A percentile compares a stretch with the other conserved stretches of the same genome.
Evolutionary conservation across 2,329 filamentous ascomycete species (phyloP).

Genomic region (Aaosphaeria pasadenensis): DNA sequence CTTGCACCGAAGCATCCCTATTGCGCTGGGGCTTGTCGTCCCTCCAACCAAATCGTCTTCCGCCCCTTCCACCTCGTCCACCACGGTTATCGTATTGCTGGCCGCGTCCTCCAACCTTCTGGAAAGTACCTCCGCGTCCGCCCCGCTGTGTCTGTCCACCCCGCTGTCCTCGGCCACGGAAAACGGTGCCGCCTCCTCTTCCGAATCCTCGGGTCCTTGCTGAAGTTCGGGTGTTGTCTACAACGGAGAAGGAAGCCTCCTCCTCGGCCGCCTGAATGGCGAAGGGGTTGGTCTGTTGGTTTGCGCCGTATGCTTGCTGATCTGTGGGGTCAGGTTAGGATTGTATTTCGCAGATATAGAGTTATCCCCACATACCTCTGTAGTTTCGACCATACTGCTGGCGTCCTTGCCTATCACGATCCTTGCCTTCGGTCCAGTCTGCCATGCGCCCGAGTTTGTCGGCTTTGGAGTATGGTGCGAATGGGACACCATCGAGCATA

Average conservation of each 20-base stretch:
- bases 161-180: conserved; percentile 72
- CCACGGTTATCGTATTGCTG: conserved; percentile 69
- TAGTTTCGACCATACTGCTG: conserved; percentile 83
- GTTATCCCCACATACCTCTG: conserved; percentile 62
- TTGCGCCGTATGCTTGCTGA: conserved; percentile 94
- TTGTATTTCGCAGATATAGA: background rate
- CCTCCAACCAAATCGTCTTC: conserved; percentile 94
- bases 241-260: conserved; percentile 95
- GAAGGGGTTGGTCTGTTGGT: conserved; percentile 74
- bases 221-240: conserved; percentile 88
- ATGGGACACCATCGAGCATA: conserved; percentile 90
- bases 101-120: conserved; percentile 66
- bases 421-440: conserved; percentile 96
- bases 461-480: conserved; percentile 96
- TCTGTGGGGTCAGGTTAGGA: conserved; percentile 56
- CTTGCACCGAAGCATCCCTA: conserved; percentile 92
- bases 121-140: conserved; percentile 64
- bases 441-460: conserved; percentile 99
- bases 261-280: conserved; percentile 90
- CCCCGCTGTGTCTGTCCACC: conserved; percentile 73
- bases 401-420: conserved; percentile 72
- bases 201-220: conserved; percentile 78
- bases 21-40: conserved; percentile 98
- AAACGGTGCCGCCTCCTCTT: conserved; percentile 84
- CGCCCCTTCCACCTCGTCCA: conserved; percentile 67